A percentile compares a stretch with the other conserved stretches of the same genome.
Evolutionary conservation across 2,329 filamentous ascomycete genomes (phyloP).

Genomic region (Cordyceps javanica): DNA sequence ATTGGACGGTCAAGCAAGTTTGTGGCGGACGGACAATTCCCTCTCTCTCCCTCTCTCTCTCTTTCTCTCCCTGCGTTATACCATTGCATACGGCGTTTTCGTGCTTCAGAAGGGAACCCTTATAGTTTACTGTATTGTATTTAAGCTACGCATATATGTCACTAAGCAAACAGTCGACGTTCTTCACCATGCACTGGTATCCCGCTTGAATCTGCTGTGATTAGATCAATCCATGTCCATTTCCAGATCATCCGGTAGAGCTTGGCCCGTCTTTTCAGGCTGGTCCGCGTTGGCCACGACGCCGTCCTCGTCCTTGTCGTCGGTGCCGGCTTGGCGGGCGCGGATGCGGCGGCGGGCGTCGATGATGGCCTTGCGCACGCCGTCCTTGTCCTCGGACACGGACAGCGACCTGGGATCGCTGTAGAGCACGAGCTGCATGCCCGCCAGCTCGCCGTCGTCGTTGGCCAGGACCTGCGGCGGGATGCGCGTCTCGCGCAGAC

Average conservation of each 20-base stretch:
- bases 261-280: conserved; percentile 10
- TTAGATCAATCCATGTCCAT: conserved; percentile 57
- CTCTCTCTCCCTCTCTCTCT: not conserved
- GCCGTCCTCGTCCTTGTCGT: conserved; percentile 31
- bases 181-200: not conserved
- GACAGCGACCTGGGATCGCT: conserved; percentile 69
- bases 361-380: conserved; percentile 75
- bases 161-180: not conserved
- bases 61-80: not conserved
- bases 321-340: conserved; percentile 40
- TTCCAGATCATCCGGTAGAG: conserved; percentile 47
- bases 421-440: conserved; percentile 78
- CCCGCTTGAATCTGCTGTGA: not conserved
- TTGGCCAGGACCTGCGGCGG: conserved; percentile 59
- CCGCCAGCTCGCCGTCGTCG: conserved; percentile 47
- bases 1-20: not conserved
- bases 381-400: conserved; percentile 67
- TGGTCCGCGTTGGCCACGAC: not conserved
- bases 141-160: not conserved
- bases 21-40: not conserved
- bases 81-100: conserved; percentile 9
- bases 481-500: conserved; percentile 65
- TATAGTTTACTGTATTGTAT: not conserved
- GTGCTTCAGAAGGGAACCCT: not conserved
- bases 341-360: conserved; percentile 67